Base-by-base conservation (phyloP, 768 basidiomycete genomes). In the Lyophyllum semitale region DNA sequence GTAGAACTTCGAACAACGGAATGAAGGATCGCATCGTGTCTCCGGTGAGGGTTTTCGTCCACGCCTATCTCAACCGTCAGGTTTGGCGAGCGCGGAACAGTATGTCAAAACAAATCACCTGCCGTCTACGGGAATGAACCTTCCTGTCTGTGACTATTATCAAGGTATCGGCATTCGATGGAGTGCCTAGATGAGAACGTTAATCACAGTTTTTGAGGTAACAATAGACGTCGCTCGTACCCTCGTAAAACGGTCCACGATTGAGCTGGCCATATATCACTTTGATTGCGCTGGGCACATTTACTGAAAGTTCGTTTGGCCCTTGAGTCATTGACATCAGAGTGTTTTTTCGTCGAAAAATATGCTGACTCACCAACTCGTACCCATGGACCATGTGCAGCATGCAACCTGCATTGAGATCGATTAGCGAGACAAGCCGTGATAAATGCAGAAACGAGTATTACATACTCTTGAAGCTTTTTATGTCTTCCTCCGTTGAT, bases 301-400 rank as follows among this genome's bases (percentile, higher is more conserved):
- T 48, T 18, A 48, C 30, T 11, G 47, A 48, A 13, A 48, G 23
- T 48, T 48, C 30, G 30, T 48, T 48, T 11, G 47, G 46, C 20
- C 46, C 46, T 48, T 18, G 7, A 20, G 30, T 32, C 30, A 32
- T 32, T 12, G 6, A 32, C 12, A 32, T 32, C 30, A 12, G 30
- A 32, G 7, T 12, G 30, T 12, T 6, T 12, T 32, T 12, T 22
- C 29, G 35, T 33, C 18, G 47, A 48, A 32, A 3, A 18, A 20
- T 7, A 3, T 32, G 30, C 18, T 7, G 15, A 51, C 50, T 18
- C 20, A 51, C 37, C 50, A 22, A 51, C 50, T 40, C 37, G 37
- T 23, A 51, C 23, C 50, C 50, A 51, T 40, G 50, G 50, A 12
- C 50, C 50, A 17, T 51, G 38, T 40, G 33, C 26, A 26, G 50